These are phyloP conservation scores for Phylloporus sp. DNA, from an alignment of 1,284 basidiomycete genomes.

Conservation along the genomic window DNA sequence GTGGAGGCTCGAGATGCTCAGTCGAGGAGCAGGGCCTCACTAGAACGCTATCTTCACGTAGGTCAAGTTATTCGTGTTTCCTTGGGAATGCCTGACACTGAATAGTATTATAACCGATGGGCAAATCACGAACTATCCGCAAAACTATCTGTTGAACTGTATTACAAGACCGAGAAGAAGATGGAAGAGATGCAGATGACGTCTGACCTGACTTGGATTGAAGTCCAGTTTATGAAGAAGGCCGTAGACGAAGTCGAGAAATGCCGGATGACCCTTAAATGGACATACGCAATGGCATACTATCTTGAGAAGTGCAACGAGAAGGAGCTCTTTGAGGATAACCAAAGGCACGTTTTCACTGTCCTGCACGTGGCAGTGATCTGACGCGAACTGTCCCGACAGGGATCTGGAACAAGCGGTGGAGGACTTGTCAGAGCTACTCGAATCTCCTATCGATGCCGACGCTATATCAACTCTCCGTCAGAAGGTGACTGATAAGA, in stretches of 20 bases:
- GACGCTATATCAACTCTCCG: constrained; percentile 83
- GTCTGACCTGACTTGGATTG: constrained; percentile 94
- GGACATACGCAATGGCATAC: constrained; percentile 99
- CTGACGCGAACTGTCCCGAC: constrained; percentile 6
- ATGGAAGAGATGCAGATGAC: constrained; percentile 99
- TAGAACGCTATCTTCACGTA: constrained; percentile 97
- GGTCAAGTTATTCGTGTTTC: constrained; percentile 36
- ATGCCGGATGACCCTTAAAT: constrained; percentile 96
- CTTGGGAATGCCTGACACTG: constrained; percentile 2
- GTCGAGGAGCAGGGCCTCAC: constrained; percentile 83
- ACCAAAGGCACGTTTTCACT: constrained; percentile 70
- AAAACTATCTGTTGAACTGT: constrained; percentile 91
- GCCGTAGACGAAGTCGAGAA: constrained; percentile 91
- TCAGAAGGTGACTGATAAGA: constrained; percentile 94
- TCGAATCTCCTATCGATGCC: constrained; percentile 90
- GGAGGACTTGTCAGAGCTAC: constrained; percentile 90
- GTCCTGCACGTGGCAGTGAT: background rate
- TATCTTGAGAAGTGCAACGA: constrained; percentile 88
- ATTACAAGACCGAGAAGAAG: constrained; percentile 97
- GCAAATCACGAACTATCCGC: constrained; percentile 99
- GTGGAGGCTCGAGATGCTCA: constrained; percentile 90
- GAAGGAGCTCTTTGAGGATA: constrained; percentile 97
- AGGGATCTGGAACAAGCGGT: constrained; percentile 95
- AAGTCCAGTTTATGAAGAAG: constrained; percentile 98
- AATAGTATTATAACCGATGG: constrained; percentile 95